A percentile compares a stretch with the other conserved stretches of the same genome.
Conservation (phyloP, 23 red algal species). For the Gracilariopsis chorda region DNA sequence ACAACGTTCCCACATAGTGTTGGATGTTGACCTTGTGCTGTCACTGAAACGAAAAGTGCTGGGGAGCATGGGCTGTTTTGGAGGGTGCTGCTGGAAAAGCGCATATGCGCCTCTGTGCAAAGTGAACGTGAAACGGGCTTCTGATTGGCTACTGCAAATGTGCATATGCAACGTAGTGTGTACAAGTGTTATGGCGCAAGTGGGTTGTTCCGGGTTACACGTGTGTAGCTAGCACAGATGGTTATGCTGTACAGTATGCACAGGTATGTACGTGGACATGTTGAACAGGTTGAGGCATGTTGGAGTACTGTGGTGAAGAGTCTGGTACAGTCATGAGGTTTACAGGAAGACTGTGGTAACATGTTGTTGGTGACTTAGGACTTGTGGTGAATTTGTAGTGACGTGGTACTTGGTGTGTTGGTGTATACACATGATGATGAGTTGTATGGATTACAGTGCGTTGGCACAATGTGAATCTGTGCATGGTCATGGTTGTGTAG, state of each 20-base stretch:
- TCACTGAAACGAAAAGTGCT: too few relatives aligned
- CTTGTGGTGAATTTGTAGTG: not conserved
- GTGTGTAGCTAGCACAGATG: not conserved
- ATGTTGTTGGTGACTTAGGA: too few relatives aligned
- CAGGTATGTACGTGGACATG: too few relatives aligned
- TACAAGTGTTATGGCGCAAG: not conserved
- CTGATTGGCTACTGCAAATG: conserved; percentile 7
- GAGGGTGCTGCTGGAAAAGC: not conserved
- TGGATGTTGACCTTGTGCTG: too few relatives aligned
- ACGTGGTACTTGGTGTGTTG: not conserved
- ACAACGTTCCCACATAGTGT: too few relatives aligned
- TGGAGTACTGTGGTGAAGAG: too few relatives aligned
- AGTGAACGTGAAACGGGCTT: not conserved
- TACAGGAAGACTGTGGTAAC: too few relatives aligned
- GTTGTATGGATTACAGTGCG: not conserved
- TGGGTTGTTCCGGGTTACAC: not conserved
- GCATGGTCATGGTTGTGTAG: not conserved
- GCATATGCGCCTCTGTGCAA: not conserved
- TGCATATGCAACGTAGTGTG: not conserved
- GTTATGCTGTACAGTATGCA: too few relatives aligned
- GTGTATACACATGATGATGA: not conserved
- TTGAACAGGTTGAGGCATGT: too few relatives aligned
- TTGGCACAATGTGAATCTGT: not conserved
- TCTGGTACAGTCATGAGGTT: too few relatives aligned
- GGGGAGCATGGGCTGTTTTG: not conserved